These are phyloP conservation scores for Syncephalis plumigaleata DNA, from an alignment of 371 early-diverging fungal species.

Conservation along the genomic window DNA sequence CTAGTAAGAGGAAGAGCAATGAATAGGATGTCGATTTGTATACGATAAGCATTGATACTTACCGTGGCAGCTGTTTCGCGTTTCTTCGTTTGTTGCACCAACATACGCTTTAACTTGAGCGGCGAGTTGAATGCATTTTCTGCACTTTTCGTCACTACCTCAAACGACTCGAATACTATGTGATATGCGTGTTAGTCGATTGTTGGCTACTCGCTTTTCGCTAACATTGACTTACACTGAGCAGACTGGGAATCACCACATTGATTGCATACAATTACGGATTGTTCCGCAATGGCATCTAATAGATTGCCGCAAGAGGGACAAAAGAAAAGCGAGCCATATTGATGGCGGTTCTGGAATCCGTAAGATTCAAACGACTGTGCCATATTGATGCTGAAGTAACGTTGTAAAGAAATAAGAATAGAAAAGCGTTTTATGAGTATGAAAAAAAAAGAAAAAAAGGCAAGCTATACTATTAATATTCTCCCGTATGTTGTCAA, in stretches of 20 bases:
- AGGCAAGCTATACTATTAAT: too few relatives aligned
- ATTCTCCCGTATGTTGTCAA: too few relatives aligned
- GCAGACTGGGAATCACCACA: constrained; percentile 54
- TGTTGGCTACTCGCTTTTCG: too few relatives aligned
- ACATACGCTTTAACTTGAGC: constrained; percentile 45
- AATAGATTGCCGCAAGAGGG: constrained; percentile 73
- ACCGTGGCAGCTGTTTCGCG: constrained; percentile 52
- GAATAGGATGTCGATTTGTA: not conserved
- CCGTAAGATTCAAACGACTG: too few relatives aligned
- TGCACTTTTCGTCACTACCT: constrained; percentile 56
- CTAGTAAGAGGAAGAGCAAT: too few relatives aligned
- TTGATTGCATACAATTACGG: constrained; percentile 55
- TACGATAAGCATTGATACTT: constrained; percentile 6
- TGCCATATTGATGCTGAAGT: not conserved
- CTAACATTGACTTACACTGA: constrained; percentile 21
- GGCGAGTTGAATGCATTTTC: constrained; percentile 68
- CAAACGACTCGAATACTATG: constrained; percentile 57
- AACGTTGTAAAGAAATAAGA: constrained; percentile 1
- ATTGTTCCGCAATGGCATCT: constrained; percentile 60
- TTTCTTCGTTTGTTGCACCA: constrained; percentile 37
- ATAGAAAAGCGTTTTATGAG: too few relatives aligned
- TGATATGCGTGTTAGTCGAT: too few relatives aligned
- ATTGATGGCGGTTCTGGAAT: not conserved
- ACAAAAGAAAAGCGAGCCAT: constrained; percentile 69
- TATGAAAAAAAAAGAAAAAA: constrained; percentile 12